Percentiles rank a stretch among this genome's conserved stretches.
Evolutionary conservation across 2,329 filamentous ascomycete species (phyloP).

Genomic region (Sclerotinia subarctica): DNA sequence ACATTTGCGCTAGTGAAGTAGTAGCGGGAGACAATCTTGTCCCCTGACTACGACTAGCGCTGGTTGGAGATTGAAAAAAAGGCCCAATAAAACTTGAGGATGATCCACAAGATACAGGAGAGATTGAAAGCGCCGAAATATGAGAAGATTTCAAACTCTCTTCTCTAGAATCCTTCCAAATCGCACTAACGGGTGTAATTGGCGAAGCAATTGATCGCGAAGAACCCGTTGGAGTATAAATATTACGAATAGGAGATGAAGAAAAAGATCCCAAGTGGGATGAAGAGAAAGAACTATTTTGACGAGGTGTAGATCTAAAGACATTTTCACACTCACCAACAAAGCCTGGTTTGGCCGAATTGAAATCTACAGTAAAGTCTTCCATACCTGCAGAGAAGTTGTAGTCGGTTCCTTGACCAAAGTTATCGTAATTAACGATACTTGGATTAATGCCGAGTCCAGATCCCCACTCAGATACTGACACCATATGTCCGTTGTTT

Average conservation of each 20-base stretch:
- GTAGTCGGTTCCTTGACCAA: slow-evolving; percentile 34
- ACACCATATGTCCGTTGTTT: slow-evolving; percentile 33
- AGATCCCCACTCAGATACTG: slow-evolving; percentile 36
- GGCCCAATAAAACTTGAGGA: slow-evolving; percentile 31
- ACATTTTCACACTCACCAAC: slow-evolving; percentile 45
- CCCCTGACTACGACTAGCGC: slow-evolving; percentile 29
- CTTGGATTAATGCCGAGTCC: slow-evolving; percentile 36
- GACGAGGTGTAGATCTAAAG: slow-evolving; percentile 39
- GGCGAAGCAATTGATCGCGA: slow-evolving; percentile 34
- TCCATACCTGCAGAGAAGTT: slow-evolving; percentile 39
- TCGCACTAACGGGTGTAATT: slow-evolving; percentile 31
- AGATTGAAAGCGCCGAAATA: slow-evolving; percentile 39
- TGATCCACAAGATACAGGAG: slow-evolving; percentile 34
- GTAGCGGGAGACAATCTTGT: slow-evolving; percentile 29
- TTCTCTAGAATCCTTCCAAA: slow-evolving; percentile 27
- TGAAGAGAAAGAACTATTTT: slow-evolving; percentile 27
- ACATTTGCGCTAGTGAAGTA: slow-evolving; percentile 23
- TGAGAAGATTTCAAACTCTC: slow-evolving; percentile 40
- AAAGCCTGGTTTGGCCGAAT: slow-evolving; percentile 43
- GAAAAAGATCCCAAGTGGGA: slow-evolving; percentile 31
- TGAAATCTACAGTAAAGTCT: slow-evolving; percentile 40
- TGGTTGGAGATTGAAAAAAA: slow-evolving; percentile 29
- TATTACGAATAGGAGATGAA: slow-evolving; percentile 32
- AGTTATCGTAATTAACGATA: slow-evolving; percentile 36
- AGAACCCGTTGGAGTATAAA: slow-evolving; percentile 30